Evolutionary conservation across 2,329 filamentous ascomycete species (phyloP), one percentile per base, ranked within the genome.

Genomic region (Botrytis squamosa): DNA sequence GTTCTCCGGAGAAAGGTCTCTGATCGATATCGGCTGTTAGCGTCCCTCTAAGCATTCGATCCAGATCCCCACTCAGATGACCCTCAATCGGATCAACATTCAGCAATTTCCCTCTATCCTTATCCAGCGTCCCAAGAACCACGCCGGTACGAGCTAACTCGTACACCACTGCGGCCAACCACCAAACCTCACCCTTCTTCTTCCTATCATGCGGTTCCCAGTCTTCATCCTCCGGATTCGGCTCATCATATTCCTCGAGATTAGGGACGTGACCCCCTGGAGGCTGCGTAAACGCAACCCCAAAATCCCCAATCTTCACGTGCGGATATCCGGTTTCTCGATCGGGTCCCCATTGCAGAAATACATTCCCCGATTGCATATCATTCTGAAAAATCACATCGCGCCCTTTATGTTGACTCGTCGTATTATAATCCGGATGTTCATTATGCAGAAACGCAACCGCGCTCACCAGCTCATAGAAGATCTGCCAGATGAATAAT

Each of bases 361-460:
- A 72, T 20, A 72, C 16, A 38, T 72, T 72, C 4, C n/a, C 18
- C 1, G 29, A 18, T 33, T 36, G 33, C 1, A 72, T n/a, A 59
- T 72, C 70, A 36, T 63, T 22, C 14, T 64, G 57, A 29, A 67
- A 42, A 12, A 67, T 68, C 1, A 33, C n/a, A 10, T 29, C 38
- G 20, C 40, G 44, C 0, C 20, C 29, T 16, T n/a, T 3, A 14
- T 67, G 40, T 22, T 49, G 46, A 8, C 10, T 6, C 4, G 8
- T 20, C 5, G 36, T 44, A 10, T 44, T 57, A 6, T 67, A 67
- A 72, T 72, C 60, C 18, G 70, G 70, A 46, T 72, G 70, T 57
- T 72, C 60, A 12, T 72, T 66, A 29, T 72, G 70, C 8, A 72
- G 60, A 67, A 72, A 72, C 3, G 70, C 70, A 18, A 67, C 25